These are phyloP conservation scores for Fusarium incarnatum DNA, from an alignment of 2,329 filamentous ascomycete genomes.

Conservation along the genomic window DNA sequence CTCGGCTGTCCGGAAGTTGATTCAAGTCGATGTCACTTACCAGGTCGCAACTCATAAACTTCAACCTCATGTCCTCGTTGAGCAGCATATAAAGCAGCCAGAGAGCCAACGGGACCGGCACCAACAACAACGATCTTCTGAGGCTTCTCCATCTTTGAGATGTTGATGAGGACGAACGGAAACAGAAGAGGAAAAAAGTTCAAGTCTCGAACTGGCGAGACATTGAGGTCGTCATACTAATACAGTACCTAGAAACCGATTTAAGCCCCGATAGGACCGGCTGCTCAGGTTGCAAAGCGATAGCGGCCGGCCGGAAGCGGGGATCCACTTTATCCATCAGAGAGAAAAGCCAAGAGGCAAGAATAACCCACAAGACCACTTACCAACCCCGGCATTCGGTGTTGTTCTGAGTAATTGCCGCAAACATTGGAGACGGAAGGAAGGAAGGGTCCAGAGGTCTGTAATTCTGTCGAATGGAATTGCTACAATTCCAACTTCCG, in stretches of 20 bases:
- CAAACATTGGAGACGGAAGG: background rate
- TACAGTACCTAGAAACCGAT: background rate
- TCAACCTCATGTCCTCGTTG: slow-evolving; percentile 89
- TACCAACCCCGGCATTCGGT: slow-evolving; percentile 13
- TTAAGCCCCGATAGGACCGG: slow-evolving; percentile 35
- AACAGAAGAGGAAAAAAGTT: slow-evolving; percentile 2
- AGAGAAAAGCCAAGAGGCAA: background rate
- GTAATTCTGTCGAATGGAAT: background rate
- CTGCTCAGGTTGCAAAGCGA: slow-evolving; percentile 30
- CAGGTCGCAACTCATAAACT: slow-evolving; percentile 91
- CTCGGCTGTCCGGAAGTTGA: background rate
- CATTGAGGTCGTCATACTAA: slow-evolving; percentile 26
- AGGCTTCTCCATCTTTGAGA: slow-evolving; percentile 50
- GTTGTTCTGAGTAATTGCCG: slow-evolving; percentile 7
- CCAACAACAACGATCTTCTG: slow-evolving; percentile 88
- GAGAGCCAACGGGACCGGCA: slow-evolving; percentile 90
- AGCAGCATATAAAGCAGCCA: slow-evolving; percentile 93
- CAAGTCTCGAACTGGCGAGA: slow-evolving; percentile 10
- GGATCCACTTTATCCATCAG: slow-evolving; percentile 19
- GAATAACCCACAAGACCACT: slow-evolving; percentile 11
- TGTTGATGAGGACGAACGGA: slow-evolving; percentile 44
- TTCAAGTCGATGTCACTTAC: slow-evolving; percentile 64
- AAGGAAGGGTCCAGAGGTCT: background rate
- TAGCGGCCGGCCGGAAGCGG: slow-evolving; percentile 36
- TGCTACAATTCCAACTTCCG: background rate